phyloP scores from a whole-genome alignment of 495 filamentous ascomycete species.

The Penicillium desertorum region DNA sequence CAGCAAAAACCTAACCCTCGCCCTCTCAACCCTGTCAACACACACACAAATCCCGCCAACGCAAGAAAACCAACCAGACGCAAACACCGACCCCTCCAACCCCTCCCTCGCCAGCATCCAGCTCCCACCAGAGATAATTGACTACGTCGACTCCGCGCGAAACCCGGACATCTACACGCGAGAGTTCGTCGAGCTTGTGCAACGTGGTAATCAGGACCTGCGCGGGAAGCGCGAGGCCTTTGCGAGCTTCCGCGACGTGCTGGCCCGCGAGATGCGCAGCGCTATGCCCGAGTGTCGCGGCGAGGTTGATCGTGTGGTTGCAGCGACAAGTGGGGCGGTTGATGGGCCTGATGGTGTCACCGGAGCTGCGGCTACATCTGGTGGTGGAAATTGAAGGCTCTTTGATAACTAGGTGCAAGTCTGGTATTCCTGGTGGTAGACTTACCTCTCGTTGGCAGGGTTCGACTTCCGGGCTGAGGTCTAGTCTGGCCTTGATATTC shows the following conservation, averaged over 20 bases:
- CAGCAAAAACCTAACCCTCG: conserved; percentile 47
- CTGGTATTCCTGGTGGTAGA: background rate
- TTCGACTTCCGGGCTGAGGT: background rate
- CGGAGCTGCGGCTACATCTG: background rate
- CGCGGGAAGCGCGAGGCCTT: conserved; percentile 85
- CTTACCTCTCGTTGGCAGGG: background rate
- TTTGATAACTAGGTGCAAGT: background rate
- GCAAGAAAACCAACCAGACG: conserved; percentile 31
- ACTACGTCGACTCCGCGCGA: conserved; percentile 88
- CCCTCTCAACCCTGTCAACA: conserved; percentile 40
- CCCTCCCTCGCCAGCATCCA: conserved; percentile 48
- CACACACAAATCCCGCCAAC: conserved; percentile 39
- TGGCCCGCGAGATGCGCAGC: conserved; percentile 75
- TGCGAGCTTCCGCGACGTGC: conserved; percentile 70
- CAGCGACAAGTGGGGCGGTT: conserved; percentile 35
- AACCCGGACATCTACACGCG: conserved; percentile 99
- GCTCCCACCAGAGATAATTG: conserved; percentile 85
- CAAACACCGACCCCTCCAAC: conserved; percentile 47
- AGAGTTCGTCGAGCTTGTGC: conserved; percentile 90
- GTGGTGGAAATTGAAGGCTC: conserved; percentile 2
- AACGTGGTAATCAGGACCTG: conserved; percentile 78
- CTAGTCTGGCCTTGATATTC: background rate
- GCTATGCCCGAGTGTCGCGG: conserved; percentile 73
- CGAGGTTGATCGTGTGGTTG: conserved; percentile 66
- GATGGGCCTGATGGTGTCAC: conserved; percentile 5